Base-by-base conservation (phyloP, 202 grass and related monocot genomes). In the Brachypodium distachyon region DNA sequence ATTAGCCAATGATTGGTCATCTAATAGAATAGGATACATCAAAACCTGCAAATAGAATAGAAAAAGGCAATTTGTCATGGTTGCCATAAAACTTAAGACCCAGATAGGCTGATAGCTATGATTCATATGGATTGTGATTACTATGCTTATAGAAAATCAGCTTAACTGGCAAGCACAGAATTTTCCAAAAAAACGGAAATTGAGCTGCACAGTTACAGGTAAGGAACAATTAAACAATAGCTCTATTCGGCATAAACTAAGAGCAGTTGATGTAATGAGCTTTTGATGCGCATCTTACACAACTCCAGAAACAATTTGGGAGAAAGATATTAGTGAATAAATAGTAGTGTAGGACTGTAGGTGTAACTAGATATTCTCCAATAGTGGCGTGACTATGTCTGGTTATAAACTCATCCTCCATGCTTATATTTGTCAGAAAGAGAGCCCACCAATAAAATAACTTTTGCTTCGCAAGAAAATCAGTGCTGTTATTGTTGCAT, bases 21-120 rank as follows among this genome's bases (percentile, higher is more conserved):
- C 91, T 46, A 98, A 74, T 18, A 98, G 77, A 32, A 77, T 69
- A 41, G 91, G 95, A 86, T 85, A 94, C 89, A 94, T 88, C 67
- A 98, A 70, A 69, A 98, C 89, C 93, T 97, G 90, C 63, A 79
- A 64, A 80, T 60, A 63, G 64, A 68, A 26, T 46, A 63, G 65
- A 76, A 23, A 53, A 9, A n/a, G n/a, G n/a, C 29, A 59, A 21
- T 57, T 26, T 50, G 32, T 51, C 12, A 83, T 53, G 80, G 26
- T 29, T 61, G 26, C 42, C 51, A 73, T 44, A 37, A 40, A 70
- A 87, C 18, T 52, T 60, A 57, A 47, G 56, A 82, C 5, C 38
- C 16, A 40, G 25, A 52, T 43, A 31, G 44, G 49, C 72, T 12
- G 29, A 73, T 38, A 47, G 54, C 53, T 43, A 41, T 56, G 27